phyloP scores from a whole-genome alignment of 306 rosid species.

The Comarum palustre region DNA sequence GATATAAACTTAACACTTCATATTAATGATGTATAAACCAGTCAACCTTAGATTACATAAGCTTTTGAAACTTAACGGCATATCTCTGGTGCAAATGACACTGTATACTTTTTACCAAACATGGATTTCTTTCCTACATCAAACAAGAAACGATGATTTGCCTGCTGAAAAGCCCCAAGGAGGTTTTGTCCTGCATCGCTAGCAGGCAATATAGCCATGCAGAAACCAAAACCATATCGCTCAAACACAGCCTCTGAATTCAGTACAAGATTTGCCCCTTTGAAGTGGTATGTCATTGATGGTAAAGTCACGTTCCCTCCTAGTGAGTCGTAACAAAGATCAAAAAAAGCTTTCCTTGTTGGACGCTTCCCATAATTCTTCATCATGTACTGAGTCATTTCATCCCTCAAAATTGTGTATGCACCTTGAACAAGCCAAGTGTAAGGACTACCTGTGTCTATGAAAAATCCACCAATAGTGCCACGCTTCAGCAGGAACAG shows the following conservation, averaged over 20 bases:
- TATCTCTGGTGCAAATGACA: constrained; percentile 9
- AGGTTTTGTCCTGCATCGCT: neutral
- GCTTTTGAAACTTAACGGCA: neutral
- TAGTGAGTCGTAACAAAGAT: neutral
- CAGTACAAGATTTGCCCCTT: constrained; percentile 2
- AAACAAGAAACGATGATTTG: constrained; percentile 8
- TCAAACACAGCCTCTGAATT: neutral
- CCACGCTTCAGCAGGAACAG: neutral
- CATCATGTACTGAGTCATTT: neutral
- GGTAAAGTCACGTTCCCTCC: neutral
- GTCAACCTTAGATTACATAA: neutral
- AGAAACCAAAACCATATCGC: neutral
- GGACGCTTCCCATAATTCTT: neutral
- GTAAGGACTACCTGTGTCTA: neutral
- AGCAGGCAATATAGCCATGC: constrained; percentile 5
- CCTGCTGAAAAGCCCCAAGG: constrained; percentile 8
- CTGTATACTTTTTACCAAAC: neutral
- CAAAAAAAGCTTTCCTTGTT: neutral
- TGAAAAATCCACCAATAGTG: neutral
- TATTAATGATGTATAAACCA: too few relatives aligned
- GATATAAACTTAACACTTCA: too few relatives aligned
- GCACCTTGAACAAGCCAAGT: neutral
- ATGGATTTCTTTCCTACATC: neutral
- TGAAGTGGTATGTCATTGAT: neutral
- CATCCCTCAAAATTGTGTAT: neutral